Evolutionary conservation across 2,329 filamentous ascomycete genomes (phyloP).

Genomic region (Beauveria brongniartii): DNA sequence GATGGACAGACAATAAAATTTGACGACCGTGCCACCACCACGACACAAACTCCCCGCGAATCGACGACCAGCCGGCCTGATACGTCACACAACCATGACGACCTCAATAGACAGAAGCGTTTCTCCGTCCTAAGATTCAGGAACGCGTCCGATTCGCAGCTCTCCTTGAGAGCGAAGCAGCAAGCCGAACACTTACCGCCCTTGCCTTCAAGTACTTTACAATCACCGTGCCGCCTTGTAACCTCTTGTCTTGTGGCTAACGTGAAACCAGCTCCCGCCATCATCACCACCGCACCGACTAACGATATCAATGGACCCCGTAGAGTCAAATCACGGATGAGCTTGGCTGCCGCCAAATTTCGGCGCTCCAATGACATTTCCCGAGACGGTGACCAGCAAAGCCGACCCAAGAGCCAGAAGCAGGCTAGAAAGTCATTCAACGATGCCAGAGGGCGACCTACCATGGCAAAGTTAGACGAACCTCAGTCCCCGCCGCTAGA

Average conservation of each 20-base stretch:
- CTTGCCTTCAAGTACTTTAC: conserved; percentile 45
- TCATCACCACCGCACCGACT: conserved; percentile 89
- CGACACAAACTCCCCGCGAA: conserved; percentile 19
- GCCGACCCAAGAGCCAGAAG: conserved; percentile 8
- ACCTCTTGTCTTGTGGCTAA: conserved; percentile 18
- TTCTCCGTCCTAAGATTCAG: conserved; percentile 74
- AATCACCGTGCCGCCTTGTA: conserved; percentile 12
- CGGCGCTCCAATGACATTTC: conserved; percentile 44
- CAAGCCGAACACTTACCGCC: conserved; percentile 51
- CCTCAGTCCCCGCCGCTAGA: conserved; percentile 29
- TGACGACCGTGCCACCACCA: conserved; percentile 15
- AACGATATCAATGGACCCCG: conserved; percentile 47
- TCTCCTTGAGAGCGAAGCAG: conserved; percentile 67
- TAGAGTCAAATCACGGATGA: conserved; percentile 49
- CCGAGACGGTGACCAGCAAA: conserved; percentile 16
- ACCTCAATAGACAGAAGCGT: conserved; percentile 48
- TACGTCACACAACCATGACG: conserved; percentile 45
- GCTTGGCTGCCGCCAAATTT: conserved; percentile 42
- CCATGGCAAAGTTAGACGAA: conserved; percentile 46
- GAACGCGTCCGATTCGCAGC: conserved; percentile 86
- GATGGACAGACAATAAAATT: conserved; percentile 8
- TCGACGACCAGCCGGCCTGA: conserved; percentile 28
- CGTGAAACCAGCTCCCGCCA: conserved; percentile 49
- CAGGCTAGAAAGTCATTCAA: conserved; percentile 37
- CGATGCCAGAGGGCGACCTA: conserved; percentile 24